Conservation (phyloP, 1,139 yeast genomes). For the Spathaspora sp. region DNA sequence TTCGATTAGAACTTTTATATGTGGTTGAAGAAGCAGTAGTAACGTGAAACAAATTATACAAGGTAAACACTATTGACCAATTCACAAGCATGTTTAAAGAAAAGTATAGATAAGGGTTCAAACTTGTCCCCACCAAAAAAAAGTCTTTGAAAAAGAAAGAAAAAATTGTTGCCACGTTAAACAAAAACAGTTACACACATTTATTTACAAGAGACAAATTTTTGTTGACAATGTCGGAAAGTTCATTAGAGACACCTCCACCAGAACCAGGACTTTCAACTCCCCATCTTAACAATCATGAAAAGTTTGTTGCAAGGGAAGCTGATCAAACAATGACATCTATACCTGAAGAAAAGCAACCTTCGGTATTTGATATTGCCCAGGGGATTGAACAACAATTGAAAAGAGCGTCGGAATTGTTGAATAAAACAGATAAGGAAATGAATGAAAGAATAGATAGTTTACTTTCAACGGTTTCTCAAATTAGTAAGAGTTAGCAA, state of each 20-base stretch:
- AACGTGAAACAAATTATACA: neutral
- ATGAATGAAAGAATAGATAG: conserved; percentile 27
- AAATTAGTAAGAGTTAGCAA: neutral
- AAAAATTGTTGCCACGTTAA: neutral
- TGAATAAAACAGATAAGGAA: conserved; percentile 32
- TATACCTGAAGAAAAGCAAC: conserved; percentile 16
- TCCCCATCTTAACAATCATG: conserved; percentile 15
- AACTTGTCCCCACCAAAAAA: neutral
- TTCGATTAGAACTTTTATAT: conserved; percentile 12
- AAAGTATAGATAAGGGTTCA: neutral
- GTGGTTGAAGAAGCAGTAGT: neutral
- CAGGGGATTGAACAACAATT: conserved; percentile 46
- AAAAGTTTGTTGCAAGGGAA: neutral
- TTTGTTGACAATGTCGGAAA: conserved; percentile 8
- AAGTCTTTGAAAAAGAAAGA: neutral
- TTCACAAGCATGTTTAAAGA: neutral
- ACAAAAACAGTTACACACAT: neutral
- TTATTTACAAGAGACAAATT: no score
- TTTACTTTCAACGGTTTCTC: conserved; percentile 21
- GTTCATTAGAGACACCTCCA: conserved; percentile 10
- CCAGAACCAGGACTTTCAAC: conserved; percentile 18
- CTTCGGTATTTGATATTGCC: conserved; percentile 53
- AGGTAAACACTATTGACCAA: conserved; percentile 4
- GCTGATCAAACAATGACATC: conserved; percentile 4
- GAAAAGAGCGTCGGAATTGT: conserved; percentile 26